These are phyloP conservation scores for Nannizzia gypsea DNA, from an alignment of 2,329 filamentous ascomycete species.

Conservation along the genomic window DNA sequence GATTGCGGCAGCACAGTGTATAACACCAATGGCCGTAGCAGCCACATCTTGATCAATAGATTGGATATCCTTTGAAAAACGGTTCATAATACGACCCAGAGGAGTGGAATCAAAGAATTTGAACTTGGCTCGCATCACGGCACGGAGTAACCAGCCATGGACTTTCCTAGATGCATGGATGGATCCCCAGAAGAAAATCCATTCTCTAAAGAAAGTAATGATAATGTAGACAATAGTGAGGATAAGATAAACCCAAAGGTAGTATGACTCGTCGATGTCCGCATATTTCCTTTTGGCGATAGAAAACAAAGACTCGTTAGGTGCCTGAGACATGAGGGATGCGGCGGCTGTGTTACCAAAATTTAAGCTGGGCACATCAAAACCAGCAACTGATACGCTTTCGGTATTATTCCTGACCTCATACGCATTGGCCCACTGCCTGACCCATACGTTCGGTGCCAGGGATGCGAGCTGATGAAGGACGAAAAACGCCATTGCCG, in stretches of 20 bases:
- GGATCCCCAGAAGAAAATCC: slow-evolving; percentile 86
- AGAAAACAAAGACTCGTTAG: slow-evolving; percentile 16
- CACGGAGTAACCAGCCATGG: slow-evolving; percentile 63
- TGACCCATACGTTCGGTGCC: slow-evolving; percentile 87
- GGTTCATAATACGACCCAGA: slow-evolving; percentile 91
- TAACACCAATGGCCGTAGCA: slow-evolving; percentile 68
- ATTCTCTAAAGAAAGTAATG: slow-evolving; percentile 71
- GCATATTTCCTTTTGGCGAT: slow-evolving; percentile 15
- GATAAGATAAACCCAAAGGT: slow-evolving; percentile 67
- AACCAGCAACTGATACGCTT: slow-evolving; percentile 13
- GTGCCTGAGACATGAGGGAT: slow-evolving; percentile 22
- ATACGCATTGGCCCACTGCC: slow-evolving; percentile 90
- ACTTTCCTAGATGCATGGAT: slow-evolving; percentile 76
- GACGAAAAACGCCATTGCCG: slow-evolving; percentile 62
- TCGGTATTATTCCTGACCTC: slow-evolving; percentile 33
- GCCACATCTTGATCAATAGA: slow-evolving; percentile 92
- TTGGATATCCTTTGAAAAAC: slow-evolving; percentile 96
- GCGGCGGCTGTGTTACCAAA: slow-evolving; percentile 25
- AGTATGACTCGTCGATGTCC: slow-evolving; percentile 70
- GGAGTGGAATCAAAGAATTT: slow-evolving; percentile 97
- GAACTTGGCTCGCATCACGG: slow-evolving; percentile 81
- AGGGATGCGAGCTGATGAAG: slow-evolving; percentile 76
- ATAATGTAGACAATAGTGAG: slow-evolving; percentile 67
- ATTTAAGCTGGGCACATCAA: slow-evolving; percentile 27
- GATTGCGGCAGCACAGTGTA: slow-evolving; percentile 56